Evolutionary conservation across 2,329 filamentous ascomycete species (phyloP).

Genomic region (Alternaria sp.): DNA sequence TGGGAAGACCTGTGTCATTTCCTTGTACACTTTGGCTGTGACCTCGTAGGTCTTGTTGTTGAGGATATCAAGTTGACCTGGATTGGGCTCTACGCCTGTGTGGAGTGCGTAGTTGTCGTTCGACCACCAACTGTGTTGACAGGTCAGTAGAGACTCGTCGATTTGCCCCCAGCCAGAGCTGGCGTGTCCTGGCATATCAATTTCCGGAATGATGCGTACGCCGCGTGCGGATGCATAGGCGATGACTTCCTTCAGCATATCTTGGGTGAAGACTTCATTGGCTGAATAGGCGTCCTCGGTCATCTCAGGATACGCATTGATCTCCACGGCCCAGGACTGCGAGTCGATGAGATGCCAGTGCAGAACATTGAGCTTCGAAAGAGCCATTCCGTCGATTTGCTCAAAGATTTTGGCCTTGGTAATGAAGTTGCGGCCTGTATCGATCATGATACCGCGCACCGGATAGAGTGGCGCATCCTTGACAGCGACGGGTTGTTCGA

Average conservation of each 20-base stretch:
- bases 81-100: conserved; percentile 63
- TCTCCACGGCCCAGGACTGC: conserved; percentile 62
- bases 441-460: conserved; percentile 63
- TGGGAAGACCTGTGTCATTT: conserved; percentile 58
- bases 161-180: conserved; percentile 63
- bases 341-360: conserved; percentile 64
- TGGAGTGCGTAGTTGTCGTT: conserved; percentile 63
- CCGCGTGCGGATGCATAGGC: conserved; percentile 61
- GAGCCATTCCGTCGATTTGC: conserved; percentile 61
- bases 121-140: conserved; percentile 65
- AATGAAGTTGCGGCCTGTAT: conserved; percentile 62
- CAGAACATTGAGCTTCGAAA: conserved; percentile 64
- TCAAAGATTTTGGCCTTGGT: conserved; percentile 59
- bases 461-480: conserved; percentile 60
- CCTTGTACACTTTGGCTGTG: conserved; percentile 61
- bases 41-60: conserved; percentile 63
- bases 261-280: conserved; percentile 55
- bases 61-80: conserved; percentile 63
- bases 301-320: conserved; percentile 59
- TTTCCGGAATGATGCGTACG: conserved; percentile 66
- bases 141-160: conserved; percentile 63
- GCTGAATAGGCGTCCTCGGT: conserved; percentile 61
- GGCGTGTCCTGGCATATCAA: conserved; percentile 67
- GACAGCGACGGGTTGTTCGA: conserved; percentile 62
- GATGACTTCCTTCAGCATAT: conserved; percentile 54